Evolutionary conservation across 495 filamentous ascomycete genomes (phyloP), one percentile per base, ranked within the genome.

Genomic region (Penicillium turbatum): DNA sequence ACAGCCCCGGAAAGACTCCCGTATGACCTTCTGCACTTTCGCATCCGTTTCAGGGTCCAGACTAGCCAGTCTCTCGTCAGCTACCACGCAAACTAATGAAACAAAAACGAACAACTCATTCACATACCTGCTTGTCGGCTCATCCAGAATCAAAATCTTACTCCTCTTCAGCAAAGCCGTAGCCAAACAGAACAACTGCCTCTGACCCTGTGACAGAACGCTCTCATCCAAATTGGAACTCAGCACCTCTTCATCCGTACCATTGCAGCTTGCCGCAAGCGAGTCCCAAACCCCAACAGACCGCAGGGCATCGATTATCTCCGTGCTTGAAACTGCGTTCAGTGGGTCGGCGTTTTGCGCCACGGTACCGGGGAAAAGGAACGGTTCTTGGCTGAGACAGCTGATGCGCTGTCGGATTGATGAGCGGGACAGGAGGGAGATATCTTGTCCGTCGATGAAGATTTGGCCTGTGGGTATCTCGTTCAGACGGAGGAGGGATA

Each of bases 21-120:
- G 81, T 56, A 96, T 87, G 1, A 90, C 90, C 46, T 82, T 82
- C 64, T 96, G 90, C 54, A 96, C 92, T 64, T 90, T 90, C 41
- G 79, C 70, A 63, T 95, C 90, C 6, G 89, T 93, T 19, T 81
- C 82, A 68, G 89, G 88, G 73, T 96, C 91, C 65, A 96, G 88
- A 9, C 86, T 90, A 5, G 86, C 86, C 5, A 87, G 90, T 13
- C 87, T 87, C 71, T 95, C 88, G 68, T 93, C 89, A 47, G 42
- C 32, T 42, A 42, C 29, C 19, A 24, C 4, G 2, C 21, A 24
- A 24, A 24, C 2, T 24, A 4, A 24, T 24, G 19, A 26, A 12
- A 11, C 4, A 29, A 42, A 29, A 2, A 16, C 9, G 30, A 49
- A 8, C 3, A 21, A n/a, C 15, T 31, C 17, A 34, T 38, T 1